Conservation (phyloP, 441 rosid species). For the Syzygium syzygioides region DNA sequence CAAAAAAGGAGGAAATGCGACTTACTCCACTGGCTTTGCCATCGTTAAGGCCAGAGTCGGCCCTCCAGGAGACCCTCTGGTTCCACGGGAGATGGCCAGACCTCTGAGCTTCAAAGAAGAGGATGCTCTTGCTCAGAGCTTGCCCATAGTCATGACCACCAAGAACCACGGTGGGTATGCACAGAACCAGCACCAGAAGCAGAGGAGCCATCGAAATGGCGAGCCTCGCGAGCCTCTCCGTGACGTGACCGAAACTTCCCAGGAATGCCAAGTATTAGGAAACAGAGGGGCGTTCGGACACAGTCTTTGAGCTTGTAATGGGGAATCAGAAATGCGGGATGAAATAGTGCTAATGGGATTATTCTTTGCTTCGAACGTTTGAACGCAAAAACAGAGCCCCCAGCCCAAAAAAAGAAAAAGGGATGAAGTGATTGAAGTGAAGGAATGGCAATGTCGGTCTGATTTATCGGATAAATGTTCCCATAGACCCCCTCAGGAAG, state of each 20-base stretch:
- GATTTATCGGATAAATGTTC: constrained; percentile 30
- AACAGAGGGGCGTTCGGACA: background rate
- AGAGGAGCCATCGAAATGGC: constrained; percentile 28
- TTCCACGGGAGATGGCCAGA: constrained; percentile 83
- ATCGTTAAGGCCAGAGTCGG: constrained; percentile 80
- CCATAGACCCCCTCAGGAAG: constrained; percentile 17
- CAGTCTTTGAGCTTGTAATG: background rate
- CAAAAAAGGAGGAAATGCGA: background rate
- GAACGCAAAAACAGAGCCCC: background rate
- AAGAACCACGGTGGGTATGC: constrained; percentile 36
- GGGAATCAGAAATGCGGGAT: background rate
- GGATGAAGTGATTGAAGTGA: background rate
- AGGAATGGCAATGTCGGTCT: constrained; percentile 29
- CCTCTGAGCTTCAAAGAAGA: constrained; percentile 97
- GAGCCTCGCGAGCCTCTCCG: constrained; percentile 25
- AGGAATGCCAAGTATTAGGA: background rate
- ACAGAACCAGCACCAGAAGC: constrained; percentile 32
- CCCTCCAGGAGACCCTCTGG: constrained; percentile 96
- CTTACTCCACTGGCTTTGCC: constrained; percentile 90
- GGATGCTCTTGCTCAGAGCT: constrained; percentile 86
- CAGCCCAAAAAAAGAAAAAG: background rate
- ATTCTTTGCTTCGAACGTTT: background rate
- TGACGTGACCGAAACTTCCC: background rate
- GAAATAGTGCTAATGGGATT: background rate
- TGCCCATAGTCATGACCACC: constrained; percentile 84